Evolutionary conservation across 768 basidiomycete genomes (phyloP), one percentile per base, ranked within the genome.

Genomic region (Lactarius sp.): DNA sequence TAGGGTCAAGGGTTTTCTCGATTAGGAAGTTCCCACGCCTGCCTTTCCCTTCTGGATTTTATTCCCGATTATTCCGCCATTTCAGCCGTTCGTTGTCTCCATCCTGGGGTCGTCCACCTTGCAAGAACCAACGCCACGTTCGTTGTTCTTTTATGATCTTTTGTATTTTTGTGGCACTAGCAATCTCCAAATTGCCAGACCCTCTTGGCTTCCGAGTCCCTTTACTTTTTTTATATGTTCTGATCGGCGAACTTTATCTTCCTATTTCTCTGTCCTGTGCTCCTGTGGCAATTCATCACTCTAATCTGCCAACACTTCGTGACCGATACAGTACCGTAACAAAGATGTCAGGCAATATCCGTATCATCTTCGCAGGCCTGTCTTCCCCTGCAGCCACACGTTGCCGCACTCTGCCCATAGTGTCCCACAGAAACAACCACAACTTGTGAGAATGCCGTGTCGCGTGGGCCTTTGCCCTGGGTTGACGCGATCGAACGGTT

Each of bases 1-100:
- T 57, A 67, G 68, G 68, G 61, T 59, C 61, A 68, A 67, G 68
- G 68, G 66, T 66, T 67, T 62, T 44, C 67, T 62, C 51, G 12
- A 59, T 56, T 53, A 47, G 61, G 66, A 51, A 58, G 33, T 44
- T 67, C 66, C 59, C 66, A 67, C 66, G 63, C 66, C 58, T 27
- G 8, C 33, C 36, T 37, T 53, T 49, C 47, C 51, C 22, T 16
- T 49, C 46, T 51, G 22, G 42, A 37, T 42, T 61, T 61, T 56
- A 56, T 59, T 63, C 51, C 56, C 56, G 49, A 44, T 52, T 47
- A 63, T 56, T 49, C 56, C 52, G 58, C 57, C 53, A 10, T 27
- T 42, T 41, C 51, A 33, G 51, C 41, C 31, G 16, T n/a, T 22
- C 46, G 37, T 50, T 47, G 47, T 42, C 18, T 42, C 20, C 31